Percentiles rank a stretch among this genome's conserved stretches.
Evolutionary conservation across 768 basidiomycete genomes (phyloP).

Genomic region (Boletus sensibilis): DNA sequence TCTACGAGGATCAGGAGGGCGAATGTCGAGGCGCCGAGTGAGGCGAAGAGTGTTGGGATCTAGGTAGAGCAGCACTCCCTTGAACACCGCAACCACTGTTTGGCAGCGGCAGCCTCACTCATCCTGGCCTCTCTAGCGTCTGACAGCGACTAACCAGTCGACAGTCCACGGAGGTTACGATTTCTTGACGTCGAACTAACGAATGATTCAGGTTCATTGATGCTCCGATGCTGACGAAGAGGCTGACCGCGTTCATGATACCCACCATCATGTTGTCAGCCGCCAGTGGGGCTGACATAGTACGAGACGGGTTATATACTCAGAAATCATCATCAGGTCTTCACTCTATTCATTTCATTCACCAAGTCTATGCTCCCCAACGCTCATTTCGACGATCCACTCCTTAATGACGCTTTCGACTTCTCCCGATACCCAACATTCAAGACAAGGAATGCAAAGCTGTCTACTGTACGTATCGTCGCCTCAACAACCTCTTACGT

Average conservation of each 20-base stretch:
- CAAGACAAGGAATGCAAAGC: neutral
- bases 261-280: slow-evolving; percentile 7
- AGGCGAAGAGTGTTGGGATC: too few relatives aligned
- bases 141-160: too few relatives aligned
- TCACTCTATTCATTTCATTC: neutral
- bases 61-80: too few relatives aligned
- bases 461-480: slow-evolving; percentile 7
- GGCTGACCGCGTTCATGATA: neutral
- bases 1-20: too few relatives aligned
- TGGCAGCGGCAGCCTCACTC: too few relatives aligned
- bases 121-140: too few relatives aligned
- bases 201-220: neutral
- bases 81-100: too few relatives aligned
- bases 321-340: neutral
- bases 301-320: neutral
- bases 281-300: slow-evolving; percentile 17
- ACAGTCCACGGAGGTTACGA: too few relatives aligned
- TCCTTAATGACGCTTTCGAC: slow-evolving; percentile 24
- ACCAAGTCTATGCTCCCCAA: slow-evolving; percentile 5
- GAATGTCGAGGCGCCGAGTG: too few relatives aligned
- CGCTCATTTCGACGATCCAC: slow-evolving; percentile 22
- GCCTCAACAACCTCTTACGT: neutral
- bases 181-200: neutral
- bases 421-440: slow-evolving; percentile 13
- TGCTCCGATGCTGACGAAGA: neutral